Conservation (phyloP, 768 basidiomycete genomes). For the Obba rivulosa region DNA sequence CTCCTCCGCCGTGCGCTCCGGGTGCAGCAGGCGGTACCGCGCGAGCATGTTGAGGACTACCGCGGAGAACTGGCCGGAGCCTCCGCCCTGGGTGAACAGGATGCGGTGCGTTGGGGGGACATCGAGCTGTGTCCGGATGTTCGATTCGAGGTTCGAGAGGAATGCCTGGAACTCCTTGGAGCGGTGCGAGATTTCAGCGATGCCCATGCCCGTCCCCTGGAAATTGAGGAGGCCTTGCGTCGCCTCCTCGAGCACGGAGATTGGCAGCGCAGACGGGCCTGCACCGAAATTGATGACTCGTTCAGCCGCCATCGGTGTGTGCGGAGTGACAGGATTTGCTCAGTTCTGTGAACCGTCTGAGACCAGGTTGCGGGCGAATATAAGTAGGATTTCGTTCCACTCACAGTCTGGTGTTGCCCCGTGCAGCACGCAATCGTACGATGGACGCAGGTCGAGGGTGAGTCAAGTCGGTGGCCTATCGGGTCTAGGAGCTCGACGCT, state of each 20-base stretch:
- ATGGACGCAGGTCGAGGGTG: too few relatives aligned
- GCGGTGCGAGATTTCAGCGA: constrained; percentile 95
- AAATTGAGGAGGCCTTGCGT: constrained; percentile 87
- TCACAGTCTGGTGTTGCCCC: too few relatives aligned
- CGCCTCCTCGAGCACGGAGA: constrained; percentile 80
- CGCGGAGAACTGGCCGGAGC: constrained; percentile 86
- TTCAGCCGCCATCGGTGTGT: constrained; percentile 11
- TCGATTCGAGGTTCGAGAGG: constrained; percentile 53
- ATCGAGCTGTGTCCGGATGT: constrained; percentile 69
- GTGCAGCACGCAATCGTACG: too few relatives aligned
- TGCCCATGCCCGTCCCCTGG: constrained; percentile 85
- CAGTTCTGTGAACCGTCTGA: too few relatives aligned
- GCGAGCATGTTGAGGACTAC: constrained; percentile 90
- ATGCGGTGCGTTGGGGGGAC: constrained; percentile 83
- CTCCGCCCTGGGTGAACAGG: constrained; percentile 94
- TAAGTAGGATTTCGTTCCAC: too few relatives aligned
- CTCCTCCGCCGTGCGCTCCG: constrained; percentile 48
- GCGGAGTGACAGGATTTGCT: background rate
- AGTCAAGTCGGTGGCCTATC: too few relatives aligned
- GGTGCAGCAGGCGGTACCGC: constrained; percentile 71
- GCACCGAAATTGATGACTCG: constrained; percentile 89
- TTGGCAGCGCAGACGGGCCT: constrained; percentile 89
- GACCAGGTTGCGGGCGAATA: too few relatives aligned
- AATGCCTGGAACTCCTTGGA: constrained; percentile 81
- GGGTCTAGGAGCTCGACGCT: too few relatives aligned